Evolutionary conservation across 805 yeast genomes (phyloP), one percentile per base, ranked within the genome.

Genomic region (Priceomyces carsonii): DNA sequence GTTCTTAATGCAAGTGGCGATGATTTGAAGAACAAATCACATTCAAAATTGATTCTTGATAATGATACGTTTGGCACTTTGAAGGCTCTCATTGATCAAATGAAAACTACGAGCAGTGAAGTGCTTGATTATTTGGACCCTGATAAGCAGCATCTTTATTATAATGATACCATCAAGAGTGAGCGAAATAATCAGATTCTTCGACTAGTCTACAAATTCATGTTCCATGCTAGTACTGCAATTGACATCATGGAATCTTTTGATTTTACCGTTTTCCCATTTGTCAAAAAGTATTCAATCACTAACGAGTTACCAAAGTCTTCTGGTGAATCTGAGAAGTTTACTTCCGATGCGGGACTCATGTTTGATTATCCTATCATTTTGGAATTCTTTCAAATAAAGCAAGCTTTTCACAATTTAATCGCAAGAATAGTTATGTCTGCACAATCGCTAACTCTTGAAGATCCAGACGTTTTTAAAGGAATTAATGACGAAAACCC

Each of bases 381-480:
- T 4, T 66, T 82, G n/a, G 95, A 85, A 33, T 88, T 85, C 52
- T 76, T 81, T 50, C 83, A 82, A 42, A 63, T 75, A 30, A 89
- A 88, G 48, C 96, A 88, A 53, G 71, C 74, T 6, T 55, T 85
- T 17, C 90, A 87, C 55, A 78, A 82, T 44, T 53, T 71, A 3
- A 64, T 81, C 20, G 64, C 79, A 3, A 71, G 72, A 18, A 66
- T 84, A 5, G 67, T 86, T 8, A 73, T 85, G 72, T 77, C 80
- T 30, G 71, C 85, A 0, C 95, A 86, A 52, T 68, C 79, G 8
- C 59, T 85, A 8, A 82, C 93, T 0, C 58, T 85, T 8, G 77
- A 73, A 18, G 95, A 85, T 51, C 88, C 93, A 1, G 88, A 83
- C 39, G 82, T 80, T 2, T 85, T 85, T 57, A 69, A 71, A 33